Evolutionary conservation across 352 stramenopile genomes (phyloP).

Genomic region (Discostella stelligera): DNA sequence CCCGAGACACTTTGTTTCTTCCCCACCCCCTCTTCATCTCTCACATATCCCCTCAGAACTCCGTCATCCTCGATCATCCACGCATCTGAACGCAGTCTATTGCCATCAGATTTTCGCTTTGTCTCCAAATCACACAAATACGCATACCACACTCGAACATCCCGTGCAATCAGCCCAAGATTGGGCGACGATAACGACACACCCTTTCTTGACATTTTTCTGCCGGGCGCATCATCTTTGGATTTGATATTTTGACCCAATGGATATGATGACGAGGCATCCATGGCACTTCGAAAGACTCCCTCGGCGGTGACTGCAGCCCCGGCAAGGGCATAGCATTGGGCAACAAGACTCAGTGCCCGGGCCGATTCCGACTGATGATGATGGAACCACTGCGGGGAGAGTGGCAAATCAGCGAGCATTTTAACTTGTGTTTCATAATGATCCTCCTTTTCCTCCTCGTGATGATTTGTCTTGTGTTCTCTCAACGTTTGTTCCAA

Average conservation of each 20-base stretch:
- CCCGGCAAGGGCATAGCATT: conserved; percentile 63
- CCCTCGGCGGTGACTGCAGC: conserved; percentile 75
- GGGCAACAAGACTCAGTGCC: conserved; percentile 57
- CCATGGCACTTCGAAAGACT: conserved; percentile 69
- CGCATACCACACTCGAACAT: conserved; percentile 57
- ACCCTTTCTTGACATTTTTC: conserved; percentile 18
- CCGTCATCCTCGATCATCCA: conserved; percentile 53
- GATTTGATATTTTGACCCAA: conserved; percentile 28
- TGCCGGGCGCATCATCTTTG: background rate
- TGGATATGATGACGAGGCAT: conserved; percentile 43
- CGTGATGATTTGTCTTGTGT: background rate
- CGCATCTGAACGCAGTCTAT: conserved; percentile 46
- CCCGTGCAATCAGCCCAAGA: conserved; percentile 45
- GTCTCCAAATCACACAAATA: conserved; percentile 71
- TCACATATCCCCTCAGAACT: conserved; percentile 29
- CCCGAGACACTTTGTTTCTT: conserved; percentile 20
- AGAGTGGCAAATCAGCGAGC: conserved; percentile 22
- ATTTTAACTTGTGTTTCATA: background rate
- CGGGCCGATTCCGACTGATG: conserved; percentile 40
- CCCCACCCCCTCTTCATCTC: background rate
- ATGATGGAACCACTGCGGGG: conserved; percentile 31
- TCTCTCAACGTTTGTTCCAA: conserved; percentile 29
- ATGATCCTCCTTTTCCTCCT: conserved; percentile 5
- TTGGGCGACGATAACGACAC: conserved; percentile 41
- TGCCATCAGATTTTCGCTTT: conserved; percentile 63